Conservation (phyloP, 257 asterid species). For the Nicotiana knightiana region DNA sequence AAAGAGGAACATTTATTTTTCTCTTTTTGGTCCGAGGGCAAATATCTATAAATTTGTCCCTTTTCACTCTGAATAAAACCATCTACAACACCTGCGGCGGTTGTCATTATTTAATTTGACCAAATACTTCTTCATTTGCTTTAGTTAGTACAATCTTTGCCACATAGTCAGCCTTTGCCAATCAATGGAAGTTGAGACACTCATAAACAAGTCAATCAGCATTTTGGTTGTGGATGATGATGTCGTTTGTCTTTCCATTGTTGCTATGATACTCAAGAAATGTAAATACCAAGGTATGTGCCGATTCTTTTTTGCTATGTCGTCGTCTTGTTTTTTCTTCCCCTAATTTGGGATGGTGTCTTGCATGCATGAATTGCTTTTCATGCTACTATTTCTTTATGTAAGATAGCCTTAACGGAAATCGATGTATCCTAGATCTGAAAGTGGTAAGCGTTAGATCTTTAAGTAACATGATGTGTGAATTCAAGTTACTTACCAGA, state of each 20-base stretch:
- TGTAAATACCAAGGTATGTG: slow-evolving; percentile 37
- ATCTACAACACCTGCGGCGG: not conserved
- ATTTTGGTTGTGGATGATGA: slow-evolving; percentile 56
- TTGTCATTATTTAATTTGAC: not conserved
- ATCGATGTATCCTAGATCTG: not conserved
- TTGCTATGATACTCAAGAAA: slow-evolving; percentile 44
- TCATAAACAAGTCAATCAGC: slow-evolving; percentile 10
- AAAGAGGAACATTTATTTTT: not conserved
- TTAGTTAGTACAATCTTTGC: not conserved
- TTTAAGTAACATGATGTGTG: not conserved
- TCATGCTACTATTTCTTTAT: no score
- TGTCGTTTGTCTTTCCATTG: slow-evolving; percentile 36
- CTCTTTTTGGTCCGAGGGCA: not conserved
- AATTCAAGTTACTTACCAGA: not conserved
- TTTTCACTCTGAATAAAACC: not conserved
- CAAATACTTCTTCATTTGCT: not conserved
- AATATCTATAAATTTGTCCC: not conserved
- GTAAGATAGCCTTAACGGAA: no score
- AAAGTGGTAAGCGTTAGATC: not conserved
- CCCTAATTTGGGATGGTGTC: not conserved
- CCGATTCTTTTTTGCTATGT: not conserved
- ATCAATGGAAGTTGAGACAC: not conserved
- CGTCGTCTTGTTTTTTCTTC: not conserved
- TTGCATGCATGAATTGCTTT: not conserved
- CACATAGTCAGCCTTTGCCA: not conserved